A percentile compares a stretch with the other conserved stretches of the same genome.
Evolutionary conservation across 768 basidiomycete genomes (phyloP).

Genomic region (Mycena maculata): DNA sequence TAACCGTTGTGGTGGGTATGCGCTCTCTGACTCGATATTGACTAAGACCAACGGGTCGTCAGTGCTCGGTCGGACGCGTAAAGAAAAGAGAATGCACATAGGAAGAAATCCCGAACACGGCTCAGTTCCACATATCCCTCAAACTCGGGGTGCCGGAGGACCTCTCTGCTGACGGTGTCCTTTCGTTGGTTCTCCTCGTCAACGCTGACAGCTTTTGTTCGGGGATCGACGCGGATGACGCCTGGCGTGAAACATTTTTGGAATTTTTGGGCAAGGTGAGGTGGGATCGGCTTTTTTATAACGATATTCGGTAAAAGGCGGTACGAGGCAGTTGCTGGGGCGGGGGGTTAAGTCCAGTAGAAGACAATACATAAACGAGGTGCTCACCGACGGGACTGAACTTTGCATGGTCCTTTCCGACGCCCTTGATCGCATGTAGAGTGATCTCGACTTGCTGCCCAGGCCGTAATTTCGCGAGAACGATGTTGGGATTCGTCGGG

Average conservation of each 20-base stretch:
- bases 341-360: not conserved
- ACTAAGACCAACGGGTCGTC: conserved; percentile 62
- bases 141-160: conserved; percentile 92
- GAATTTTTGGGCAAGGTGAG: conserved; percentile 84
- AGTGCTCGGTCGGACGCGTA: conserved; percentile 10
- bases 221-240: conserved; percentile 73
- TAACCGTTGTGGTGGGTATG: conserved; percentile 86
- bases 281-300: conserved; percentile 80
- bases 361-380: not conserved
- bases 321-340: conserved; percentile 92
- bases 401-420: conserved; percentile 96
- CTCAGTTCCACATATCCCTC: conserved; percentile 83
- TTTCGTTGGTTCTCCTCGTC: conserved; percentile 75
- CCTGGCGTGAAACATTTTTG: conserved; percentile 88
- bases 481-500: conserved; percentile 83
- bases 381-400: conserved; percentile 91
- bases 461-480: conserved; percentile 91
- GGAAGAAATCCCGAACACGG: conserved; percentile 90
- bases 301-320: conserved; percentile 90
- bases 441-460: conserved; percentile 90
- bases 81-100: conserved; percentile 65
- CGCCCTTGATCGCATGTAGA: conserved; percentile 91
- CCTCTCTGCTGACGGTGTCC: conserved; percentile 93
- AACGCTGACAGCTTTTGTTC: conserved; percentile 69
- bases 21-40: conserved; percentile 91